Conservation (phyloP, 805 yeast genomes). For the Clavispora phyllophila region DNA sequence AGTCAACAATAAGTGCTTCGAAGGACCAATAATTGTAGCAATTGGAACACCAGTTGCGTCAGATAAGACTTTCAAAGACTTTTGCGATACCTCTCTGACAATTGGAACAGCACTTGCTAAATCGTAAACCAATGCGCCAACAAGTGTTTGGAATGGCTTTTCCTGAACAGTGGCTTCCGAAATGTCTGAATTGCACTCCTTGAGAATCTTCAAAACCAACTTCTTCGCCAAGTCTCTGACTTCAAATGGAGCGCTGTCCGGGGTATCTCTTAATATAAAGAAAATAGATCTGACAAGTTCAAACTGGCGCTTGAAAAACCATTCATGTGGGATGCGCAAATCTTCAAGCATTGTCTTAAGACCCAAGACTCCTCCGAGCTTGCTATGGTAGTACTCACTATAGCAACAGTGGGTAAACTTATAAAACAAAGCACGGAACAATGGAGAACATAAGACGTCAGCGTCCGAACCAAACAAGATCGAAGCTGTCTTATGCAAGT, state of each 20-base stretch:
- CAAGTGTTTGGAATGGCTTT: constrained; percentile 72
- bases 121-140: constrained; percentile 89
- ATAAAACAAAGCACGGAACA: constrained; percentile 70
- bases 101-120: constrained; percentile 80
- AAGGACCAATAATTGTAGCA: constrained; percentile 73
- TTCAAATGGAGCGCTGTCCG: constrained; percentile 77
- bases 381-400: constrained; percentile 79
- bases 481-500: constrained; percentile 56
- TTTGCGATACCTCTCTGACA: constrained; percentile 79
- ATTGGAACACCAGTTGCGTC: constrained; percentile 66
- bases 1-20: constrained; percentile 74
- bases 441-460: constrained; percentile 65
- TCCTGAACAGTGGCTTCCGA: constrained; percentile 59
- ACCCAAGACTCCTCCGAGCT: constrained; percentile 87
- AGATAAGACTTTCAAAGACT: constrained; percentile 61
- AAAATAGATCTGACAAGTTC: constrained; percentile 83
- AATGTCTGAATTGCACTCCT: constrained; percentile 57
- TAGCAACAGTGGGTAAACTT: constrained; percentile 88
- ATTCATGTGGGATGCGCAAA: constrained; percentile 58
- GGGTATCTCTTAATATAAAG: constrained; percentile 86
- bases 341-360: constrained; percentile 68
- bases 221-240: constrained; percentile 70
- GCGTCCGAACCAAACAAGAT: constrained; percentile 63
- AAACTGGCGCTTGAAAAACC: constrained; percentile 74
- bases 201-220: constrained; percentile 59